These are phyloP conservation scores for Phaeosphaeria sp. DNA, from an alignment of 2,329 filamentous ascomycete species.

Conservation along the genomic window DNA sequence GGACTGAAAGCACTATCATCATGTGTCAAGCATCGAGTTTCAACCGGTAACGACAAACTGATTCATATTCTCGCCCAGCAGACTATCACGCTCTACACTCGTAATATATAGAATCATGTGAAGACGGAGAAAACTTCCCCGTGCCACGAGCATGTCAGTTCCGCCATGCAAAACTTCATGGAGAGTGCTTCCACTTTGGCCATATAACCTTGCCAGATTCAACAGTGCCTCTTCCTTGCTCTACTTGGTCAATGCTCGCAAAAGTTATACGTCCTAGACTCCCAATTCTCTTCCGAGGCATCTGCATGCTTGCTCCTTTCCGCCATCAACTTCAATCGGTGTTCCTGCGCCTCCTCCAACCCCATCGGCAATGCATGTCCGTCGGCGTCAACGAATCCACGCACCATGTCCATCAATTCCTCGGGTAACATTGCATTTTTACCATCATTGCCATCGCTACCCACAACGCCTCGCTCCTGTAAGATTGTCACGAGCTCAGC, in stretches of 20 bases:
- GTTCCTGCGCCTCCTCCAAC: conserved; percentile 20
- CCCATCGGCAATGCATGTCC: conserved; percentile 20
- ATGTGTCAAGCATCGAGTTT: too few species aligned
- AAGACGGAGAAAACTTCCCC: too few species aligned
- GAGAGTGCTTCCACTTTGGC: too few species aligned
- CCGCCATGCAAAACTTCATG: too few species aligned
- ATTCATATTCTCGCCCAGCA: too few species aligned
- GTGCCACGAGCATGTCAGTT: too few species aligned
- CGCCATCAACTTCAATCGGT: conserved; percentile 18
- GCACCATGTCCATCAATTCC: conserved; percentile 25
- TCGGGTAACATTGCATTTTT: conserved; percentile 12
- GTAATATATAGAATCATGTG: too few species aligned
- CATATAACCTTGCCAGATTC: too few species aligned
- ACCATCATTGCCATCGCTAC: background rate
- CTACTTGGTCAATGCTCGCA: conserved; percentile 27
- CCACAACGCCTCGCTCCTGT: conserved; percentile 11
- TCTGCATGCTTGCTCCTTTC: conserved; percentile 10
- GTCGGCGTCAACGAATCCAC: conserved; percentile 7
- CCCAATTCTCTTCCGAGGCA: conserved; percentile 5
- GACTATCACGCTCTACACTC: too few species aligned
- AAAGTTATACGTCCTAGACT: conserved; percentile 14
- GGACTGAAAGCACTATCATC: too few species aligned
- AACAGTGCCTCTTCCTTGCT: too few species aligned
- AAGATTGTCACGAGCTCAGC: conserved; percentile 10
- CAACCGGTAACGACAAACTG: too few species aligned